Evolutionary conservation across 1,139 yeast species (phyloP).

Genomic region (Pneumocystis oryctolagi): DNA sequence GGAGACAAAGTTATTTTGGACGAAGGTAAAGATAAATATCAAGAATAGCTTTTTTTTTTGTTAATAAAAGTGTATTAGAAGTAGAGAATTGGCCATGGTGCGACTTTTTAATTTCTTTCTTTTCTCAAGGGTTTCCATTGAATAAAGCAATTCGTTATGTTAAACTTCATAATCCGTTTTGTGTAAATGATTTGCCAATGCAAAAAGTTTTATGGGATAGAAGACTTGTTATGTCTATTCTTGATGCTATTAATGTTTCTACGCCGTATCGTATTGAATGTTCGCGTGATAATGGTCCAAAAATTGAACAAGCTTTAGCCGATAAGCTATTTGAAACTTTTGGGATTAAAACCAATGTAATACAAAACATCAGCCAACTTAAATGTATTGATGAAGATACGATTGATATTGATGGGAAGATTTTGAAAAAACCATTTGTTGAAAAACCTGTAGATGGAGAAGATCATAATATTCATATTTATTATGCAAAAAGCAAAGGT

Average conservation of each 20-base stretch:
- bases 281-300: conserved; percentile 94
- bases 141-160: conserved; percentile 90
- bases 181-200: conserved; percentile 75
- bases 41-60: neutral
- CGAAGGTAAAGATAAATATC: conserved; percentile 30
- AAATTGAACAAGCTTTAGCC: conserved; percentile 34
- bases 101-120: conserved; percentile 82
- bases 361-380: conserved; percentile 38
- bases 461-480: conserved; percentile 90
- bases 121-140: conserved; percentile 89
- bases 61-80: conserved; percentile 18
- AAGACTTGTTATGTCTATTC: conserved; percentile 66
- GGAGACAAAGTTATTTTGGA: conserved; percentile 95
- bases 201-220: conserved; percentile 96
- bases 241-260: conserved; percentile 71
- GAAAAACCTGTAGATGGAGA: conserved; percentile 99
- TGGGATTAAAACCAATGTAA: conserved; percentile 49
- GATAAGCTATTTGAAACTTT: conserved; percentile 44
- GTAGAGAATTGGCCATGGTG: conserved; percentile 98
- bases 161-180: conserved; percentile 73
- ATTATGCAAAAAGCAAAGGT: conserved; percentile 75
- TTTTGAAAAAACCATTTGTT: conserved; percentile 76
- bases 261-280: conserved; percentile 81
- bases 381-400: conserved; percentile 78
- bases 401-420: conserved; percentile 56